phyloP scores from a whole-genome alignment of 805 yeast genomes.

The Pichia kluyveri region DNA sequence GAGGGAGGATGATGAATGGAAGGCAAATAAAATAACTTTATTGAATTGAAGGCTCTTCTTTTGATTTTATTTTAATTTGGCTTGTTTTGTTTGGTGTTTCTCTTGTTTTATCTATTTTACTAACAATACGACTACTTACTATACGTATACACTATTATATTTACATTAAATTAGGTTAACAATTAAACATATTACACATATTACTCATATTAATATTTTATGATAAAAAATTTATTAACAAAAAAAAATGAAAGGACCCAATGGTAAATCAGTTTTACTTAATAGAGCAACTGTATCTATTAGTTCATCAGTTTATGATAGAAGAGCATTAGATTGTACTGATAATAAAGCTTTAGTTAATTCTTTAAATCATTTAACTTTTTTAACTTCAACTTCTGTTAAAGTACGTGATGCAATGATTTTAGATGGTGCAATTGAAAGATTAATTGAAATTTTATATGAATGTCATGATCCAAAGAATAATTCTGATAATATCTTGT shows the following conservation, averaged over 20 bases:
- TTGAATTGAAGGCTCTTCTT: no score
- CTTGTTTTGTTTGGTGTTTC: no score
- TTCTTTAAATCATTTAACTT: constrained; percentile 83
- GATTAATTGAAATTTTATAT: constrained; percentile 76
- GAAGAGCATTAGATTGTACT: constrained; percentile 87
- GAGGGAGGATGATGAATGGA: no score
- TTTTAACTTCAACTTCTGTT: constrained; percentile 74
- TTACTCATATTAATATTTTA: no score
- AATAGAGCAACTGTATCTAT: constrained; percentile 92
- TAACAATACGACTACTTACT: no score
- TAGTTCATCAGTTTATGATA: constrained; percentile 79
- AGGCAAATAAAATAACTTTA: no score
- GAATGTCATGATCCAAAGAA: constrained; percentile 48
- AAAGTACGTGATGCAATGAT: constrained; percentile 87
- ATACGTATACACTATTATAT: no score
- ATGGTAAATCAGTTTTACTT: constrained; percentile 65
- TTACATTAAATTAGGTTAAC: no score
- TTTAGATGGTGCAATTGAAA: constrained; percentile 84
- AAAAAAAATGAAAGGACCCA: constrained; percentile 72
- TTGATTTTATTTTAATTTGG: no score
- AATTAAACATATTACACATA: no score
- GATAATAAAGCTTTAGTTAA: constrained; percentile 85
- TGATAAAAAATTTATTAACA: no score
- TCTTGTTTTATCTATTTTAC: no score
- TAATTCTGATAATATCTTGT: constrained; percentile 38